phyloP scores from a whole-genome alignment of 2,329 filamentous ascomycete species.

The Domatiomyces globalis region DNA sequence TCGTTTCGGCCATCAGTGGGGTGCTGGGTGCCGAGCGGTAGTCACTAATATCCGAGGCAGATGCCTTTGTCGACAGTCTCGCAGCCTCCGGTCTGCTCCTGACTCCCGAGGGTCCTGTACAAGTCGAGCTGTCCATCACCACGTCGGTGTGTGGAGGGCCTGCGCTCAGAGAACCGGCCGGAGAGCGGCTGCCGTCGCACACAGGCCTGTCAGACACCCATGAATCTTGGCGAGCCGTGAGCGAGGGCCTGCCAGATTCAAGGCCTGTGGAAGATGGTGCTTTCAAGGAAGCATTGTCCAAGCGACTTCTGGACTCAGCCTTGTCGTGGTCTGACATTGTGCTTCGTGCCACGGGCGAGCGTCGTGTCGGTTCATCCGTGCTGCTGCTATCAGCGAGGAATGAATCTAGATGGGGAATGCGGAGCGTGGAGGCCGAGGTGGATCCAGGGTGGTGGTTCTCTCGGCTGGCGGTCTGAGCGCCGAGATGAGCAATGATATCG shows the following conservation, averaged over 20 bases:
- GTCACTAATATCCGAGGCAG: slow-evolving; percentile 21
- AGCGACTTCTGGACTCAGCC: not conserved
- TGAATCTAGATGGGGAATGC: slow-evolving; percentile 15
- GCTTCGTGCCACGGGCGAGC: slow-evolving; percentile 3
- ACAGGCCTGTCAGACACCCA: not conserved
- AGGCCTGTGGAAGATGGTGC: not conserved
- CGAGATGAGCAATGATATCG: not conserved
- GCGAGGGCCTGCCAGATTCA: not conserved
- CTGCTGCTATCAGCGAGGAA: slow-evolving; percentile 26
- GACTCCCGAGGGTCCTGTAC: no score
- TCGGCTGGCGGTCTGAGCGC: not conserved
- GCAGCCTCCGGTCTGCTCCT: not conserved
- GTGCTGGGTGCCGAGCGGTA: slow-evolving; percentile 33
- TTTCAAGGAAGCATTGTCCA: not conserved
- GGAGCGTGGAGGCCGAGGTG: slow-evolving; percentile 7
- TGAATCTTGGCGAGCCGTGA: not conserved
- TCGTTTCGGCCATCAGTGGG: slow-evolving; percentile 21
- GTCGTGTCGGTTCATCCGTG: slow-evolving; percentile 20
- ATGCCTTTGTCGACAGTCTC: not conserved
- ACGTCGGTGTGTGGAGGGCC: not conserved
- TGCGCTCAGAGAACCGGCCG: not conserved
- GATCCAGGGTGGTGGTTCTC: slow-evolving; percentile 1
- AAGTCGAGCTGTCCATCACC: no score
- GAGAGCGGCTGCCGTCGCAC: not conserved
- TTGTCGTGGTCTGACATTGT: not conserved